Base-by-base conservation (phyloP, 805 yeast genomes). In the Saitoella complicata region DNA sequence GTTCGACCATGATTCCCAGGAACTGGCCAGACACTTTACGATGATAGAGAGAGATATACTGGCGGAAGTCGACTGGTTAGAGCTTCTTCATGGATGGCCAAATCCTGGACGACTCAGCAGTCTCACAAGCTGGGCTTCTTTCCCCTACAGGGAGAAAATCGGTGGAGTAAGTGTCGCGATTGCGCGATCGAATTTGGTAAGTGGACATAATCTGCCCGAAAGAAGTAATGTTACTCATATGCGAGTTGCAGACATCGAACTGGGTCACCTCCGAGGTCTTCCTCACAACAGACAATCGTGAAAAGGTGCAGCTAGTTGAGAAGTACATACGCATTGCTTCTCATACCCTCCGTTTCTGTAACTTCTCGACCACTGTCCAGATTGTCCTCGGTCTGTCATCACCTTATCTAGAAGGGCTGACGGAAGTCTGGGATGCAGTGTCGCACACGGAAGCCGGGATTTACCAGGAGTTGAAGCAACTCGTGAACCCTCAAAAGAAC, bases 181-280 rank as follows among this genome's bases (percentile, higher is more conserved):
- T 37, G 71, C 93, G 0, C 67, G 98, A 48, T 91, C 87, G 68
- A 87, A 88, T 57, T 64, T 88, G 47, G 78, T 46, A 39, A 46
- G 43, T 36, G 4, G 21, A n/a, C 21, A 34, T 11, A n/a, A 12
- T 30, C 7, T 7, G 21, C 29, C 32, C 36, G 12, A 13, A 10
- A 10, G 11, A 4, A 29, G n/a, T 41, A 7, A 10, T 12, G 30
- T 12, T 5, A 40, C 11, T 34, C 31, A 32, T 11, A 9, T 7
- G 11, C 29, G 29, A 11, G 38, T 3, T 21, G 13, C 13, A 34
- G 30, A 51, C 83, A 65, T 87, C 83, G 5, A 84, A 83, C 54
- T 88, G 97, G 97, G 77, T 87, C 37, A 76, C 83, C 33, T 83
- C 95, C 0, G 95, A 88, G 63, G 74, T 91, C 45, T 60, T 85